These are phyloP conservation scores for Anastatica hierochuntica DNA, from an alignment of 345 rosid species.

Conservation along the genomic window DNA sequence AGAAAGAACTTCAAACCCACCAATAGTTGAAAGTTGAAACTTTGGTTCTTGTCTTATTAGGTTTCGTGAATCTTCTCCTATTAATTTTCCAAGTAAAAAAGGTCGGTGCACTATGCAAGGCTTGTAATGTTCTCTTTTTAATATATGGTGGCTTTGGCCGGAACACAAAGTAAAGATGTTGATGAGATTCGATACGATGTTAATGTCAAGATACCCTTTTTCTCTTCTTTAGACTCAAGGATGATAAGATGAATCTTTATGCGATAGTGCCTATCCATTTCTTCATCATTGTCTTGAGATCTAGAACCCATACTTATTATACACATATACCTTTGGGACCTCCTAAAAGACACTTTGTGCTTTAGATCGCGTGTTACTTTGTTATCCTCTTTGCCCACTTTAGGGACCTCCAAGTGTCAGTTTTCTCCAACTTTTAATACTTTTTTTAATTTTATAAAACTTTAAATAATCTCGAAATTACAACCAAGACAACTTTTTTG, in stretches of 20 bases:
- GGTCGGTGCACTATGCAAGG: constrained; percentile 28
- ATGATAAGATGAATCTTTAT: constrained; percentile 28
- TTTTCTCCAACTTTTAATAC: neutral
- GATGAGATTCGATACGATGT: constrained; percentile 20
- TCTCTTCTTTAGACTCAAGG: constrained; percentile 8
- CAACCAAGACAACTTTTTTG: constrained; percentile 9
- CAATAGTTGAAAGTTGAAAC: neutral
- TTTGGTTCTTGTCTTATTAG: constrained; percentile 18
- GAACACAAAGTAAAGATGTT: constrained; percentile 16
- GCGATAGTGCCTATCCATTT: constrained; percentile 31
- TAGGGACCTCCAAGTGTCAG: constrained; percentile 23
- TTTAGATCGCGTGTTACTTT: constrained; percentile 21
- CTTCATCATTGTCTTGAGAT: constrained; percentile 16
- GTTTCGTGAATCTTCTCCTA: constrained; percentile 13
- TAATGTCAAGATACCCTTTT: constrained; percentile 18
- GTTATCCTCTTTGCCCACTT: constrained; percentile 21
- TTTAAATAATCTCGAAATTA: neutral
- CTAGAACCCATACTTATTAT: constrained; percentile 21
- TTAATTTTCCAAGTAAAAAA: neutral
- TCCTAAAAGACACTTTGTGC: constrained; percentile 13
- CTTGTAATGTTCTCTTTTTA: constrained; percentile 12
- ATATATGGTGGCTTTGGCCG: constrained; percentile 16
- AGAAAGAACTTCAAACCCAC: constrained; percentile 12
- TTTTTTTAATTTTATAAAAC: no score
- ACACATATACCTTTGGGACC: constrained; percentile 11